phyloP scores from a whole-genome alignment of 2,329 filamentous ascomycete species.

The Purpureocillium lavendulum region DNA sequence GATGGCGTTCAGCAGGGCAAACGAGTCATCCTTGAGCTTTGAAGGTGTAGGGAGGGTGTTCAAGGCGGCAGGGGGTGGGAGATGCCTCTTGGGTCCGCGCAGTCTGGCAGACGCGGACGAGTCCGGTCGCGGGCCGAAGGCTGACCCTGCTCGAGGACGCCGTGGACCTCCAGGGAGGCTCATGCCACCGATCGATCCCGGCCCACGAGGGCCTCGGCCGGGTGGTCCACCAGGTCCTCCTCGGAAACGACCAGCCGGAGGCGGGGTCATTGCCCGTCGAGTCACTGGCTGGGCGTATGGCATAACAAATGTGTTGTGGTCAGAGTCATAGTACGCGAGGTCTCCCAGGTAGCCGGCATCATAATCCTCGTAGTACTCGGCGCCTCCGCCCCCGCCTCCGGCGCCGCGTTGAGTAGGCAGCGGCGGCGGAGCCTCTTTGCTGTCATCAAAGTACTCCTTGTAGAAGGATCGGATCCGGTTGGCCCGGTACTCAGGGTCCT shows the following conservation, averaged over 20 bases:
- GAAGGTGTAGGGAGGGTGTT: constrained; percentile 75
- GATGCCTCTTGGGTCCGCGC: constrained; percentile 34
- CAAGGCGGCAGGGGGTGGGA: constrained; percentile 66
- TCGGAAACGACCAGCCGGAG: constrained; percentile 51
- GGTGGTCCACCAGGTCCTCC: constrained; percentile 20
- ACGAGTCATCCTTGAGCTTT: constrained; percentile 73
- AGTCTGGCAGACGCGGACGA: constrained; percentile 54
- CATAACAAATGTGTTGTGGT: constrained; percentile 64
- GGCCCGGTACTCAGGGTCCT: constrained; percentile 88
- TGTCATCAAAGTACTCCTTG: constrained; percentile 97
- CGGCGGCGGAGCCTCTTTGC: constrained; percentile 40
- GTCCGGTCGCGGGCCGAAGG: constrained; percentile 36
- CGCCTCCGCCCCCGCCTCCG: constrained; percentile 6
- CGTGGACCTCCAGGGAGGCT: constrained; percentile 36
- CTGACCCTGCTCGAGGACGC: constrained; percentile 45
- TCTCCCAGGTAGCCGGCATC: constrained; percentile 63
- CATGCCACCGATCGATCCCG: constrained; percentile 41
- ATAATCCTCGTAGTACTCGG: constrained; percentile 67
- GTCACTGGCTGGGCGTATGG: constrained; percentile 78
- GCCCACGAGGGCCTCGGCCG: constrained; percentile 12
- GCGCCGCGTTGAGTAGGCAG: constrained; percentile 22
- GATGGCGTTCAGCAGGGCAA: constrained; percentile 57
- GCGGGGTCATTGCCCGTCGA: constrained; percentile 92
- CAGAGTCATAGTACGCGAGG: constrained; percentile 57
- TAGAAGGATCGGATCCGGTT: constrained; percentile 98